Evolutionary conservation across 164 flowering plant species (phyloP), one percentile per base, ranked within the genome.

Genomic region (Annona cherimola): DNA sequence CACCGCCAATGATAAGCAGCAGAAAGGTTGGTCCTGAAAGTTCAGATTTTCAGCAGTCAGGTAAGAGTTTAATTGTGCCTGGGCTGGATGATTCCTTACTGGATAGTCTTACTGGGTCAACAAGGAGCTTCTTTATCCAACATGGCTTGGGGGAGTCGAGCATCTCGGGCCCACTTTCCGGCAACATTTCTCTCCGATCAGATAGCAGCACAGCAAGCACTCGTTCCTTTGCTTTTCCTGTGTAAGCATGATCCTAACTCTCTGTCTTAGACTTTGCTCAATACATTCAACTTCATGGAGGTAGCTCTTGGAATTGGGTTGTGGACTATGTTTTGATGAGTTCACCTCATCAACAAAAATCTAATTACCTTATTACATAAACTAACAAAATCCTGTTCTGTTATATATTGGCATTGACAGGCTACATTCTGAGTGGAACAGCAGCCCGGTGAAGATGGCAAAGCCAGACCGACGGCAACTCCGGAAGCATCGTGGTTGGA

Each of bases 391-490:
- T 16, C 57, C 57, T 50, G 57, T 50, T 50, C 14, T 50, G 57
- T 7, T 50, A 50, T 50, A 1, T 26, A 11, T 50, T 5, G 55
- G 40, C 54, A 67, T 62, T 12, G 54, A 60, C 86, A 84, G 89
- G 73, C 73, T 92, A 50, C 89, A 84, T 66, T 59, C 88, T 0
- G 97, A 90, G 73, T 92, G 92, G 91, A 87, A 85, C 44, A 86
- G 89, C 84, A 94, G 98, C 74, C 98, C 98, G 3, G 90, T 89
- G 16, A 86, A 91, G 80, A 92, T 94, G 98, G 91, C 85, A 12
- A 89, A 88, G 79, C 92, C 95, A 2, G 90, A 91, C 16, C 68
- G 84, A 68, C 85, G 87, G 71, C 75, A 63, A 45, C 72, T 74
- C 19, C 77, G 86, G 68, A 90, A 81, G 80, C 87, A 81, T 26